A percentile compares a stretch with the other conserved stretches of the same genome.
phyloP scores from a whole-genome alignment of 805 yeast genomes.

The Torulaspora delbrueckii region DNA sequence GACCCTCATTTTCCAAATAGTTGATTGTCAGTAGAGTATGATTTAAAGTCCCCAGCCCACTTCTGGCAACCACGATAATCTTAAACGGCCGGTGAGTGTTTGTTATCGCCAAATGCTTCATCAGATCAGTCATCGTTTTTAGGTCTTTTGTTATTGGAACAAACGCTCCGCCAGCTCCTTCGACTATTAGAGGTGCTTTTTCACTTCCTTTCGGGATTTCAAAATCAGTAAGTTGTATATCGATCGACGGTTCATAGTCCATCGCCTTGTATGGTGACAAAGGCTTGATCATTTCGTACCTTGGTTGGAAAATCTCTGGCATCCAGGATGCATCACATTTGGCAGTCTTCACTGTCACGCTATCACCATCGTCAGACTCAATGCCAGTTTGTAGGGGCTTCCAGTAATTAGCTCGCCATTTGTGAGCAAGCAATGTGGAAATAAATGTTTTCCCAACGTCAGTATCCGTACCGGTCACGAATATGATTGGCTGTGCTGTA shows the following conservation, averaged over 20 bases:
- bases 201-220: slow-evolving; percentile 16
- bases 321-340: slow-evolving; percentile 5
- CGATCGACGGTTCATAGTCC: slow-evolving; percentile 17
- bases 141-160: slow-evolving; percentile 29
- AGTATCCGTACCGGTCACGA: slow-evolving; percentile 35
- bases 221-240: slow-evolving; percentile 18
- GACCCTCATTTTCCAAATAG: slow-evolving; percentile 19
- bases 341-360: slow-evolving; percentile 13
- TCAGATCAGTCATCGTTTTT: slow-evolving; percentile 27
- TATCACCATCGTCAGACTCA: slow-evolving; percentile 29
- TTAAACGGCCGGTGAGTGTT: slow-evolving; percentile 14
- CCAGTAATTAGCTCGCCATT: slow-evolving; percentile 32
- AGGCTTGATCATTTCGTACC: slow-evolving; percentile 23
- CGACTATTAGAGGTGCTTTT: slow-evolving; percentile 21
- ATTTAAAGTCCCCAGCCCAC: slow-evolving; percentile 32
- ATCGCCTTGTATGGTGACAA: slow-evolving; percentile 32
- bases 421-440: slow-evolving; percentile 23
- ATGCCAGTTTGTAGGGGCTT: slow-evolving; percentile 34
- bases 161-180: slow-evolving; percentile 34
- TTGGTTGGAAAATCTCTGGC: slow-evolving; percentile 16
- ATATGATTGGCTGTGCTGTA: slow-evolving; percentile 19
- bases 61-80: slow-evolving; percentile 29
- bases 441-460: slow-evolving; percentile 35
- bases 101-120: slow-evolving; percentile 12
- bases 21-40: slow-evolving; percentile 31